Base-by-base conservation (phyloP, 192 early-diverging fungal genomes). In the Gaertneriomyces semiglobifer region DNA sequence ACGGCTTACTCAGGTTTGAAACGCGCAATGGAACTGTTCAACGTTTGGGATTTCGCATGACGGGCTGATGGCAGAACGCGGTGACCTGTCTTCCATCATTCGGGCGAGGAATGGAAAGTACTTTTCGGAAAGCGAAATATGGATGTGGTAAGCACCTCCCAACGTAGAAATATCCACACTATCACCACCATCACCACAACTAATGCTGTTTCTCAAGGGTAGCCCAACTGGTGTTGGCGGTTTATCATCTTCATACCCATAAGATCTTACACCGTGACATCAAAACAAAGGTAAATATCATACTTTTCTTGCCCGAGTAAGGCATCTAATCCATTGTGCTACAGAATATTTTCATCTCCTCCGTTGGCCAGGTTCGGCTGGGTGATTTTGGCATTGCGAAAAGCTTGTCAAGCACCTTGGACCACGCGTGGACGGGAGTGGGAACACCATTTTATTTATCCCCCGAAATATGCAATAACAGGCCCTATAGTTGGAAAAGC, bases 291-390 rank as follows among this genome's bases (percentile, higher is more conserved):
- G 65, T 66, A 25, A 53, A 20, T 7, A 12, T 20, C 44, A n/a
- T 55, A 6, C 20, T 6, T 6, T 53, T 18, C 42, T 45, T 11
- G 4, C 12, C 44, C 60, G 45, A 5, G 6, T 25, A 45, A 44
- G 19, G 3, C 46, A 0, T 20, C 42, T 61, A 33, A 10, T 5
- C 12, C 20, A 14, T 14, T 61, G 10, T 20, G 20, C 3, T 46
- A n/a, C 53, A 66, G 65, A 66, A 66, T 56, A 66, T 66, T 45
- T 66, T 66, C 44, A 40, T 66, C 16, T 45, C 54, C n/a, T 14
- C 12, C 16, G 38, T 40, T 16, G n/a, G 19, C 16, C 16, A 44
- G 14, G 16, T 66, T 38, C 25, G n/a, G 12, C 46, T 66, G 39
- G 65, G 65, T n/a, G 65, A 66, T 53, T 66, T 66, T 47, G 65